A percentile compares a stretch with the other conserved stretches of the same genome.
These are phyloP conservation scores for Apiospora malaysiana DNA, from an alignment of 2,329 filamentous ascomycete species.

Conservation along the genomic window DNA sequence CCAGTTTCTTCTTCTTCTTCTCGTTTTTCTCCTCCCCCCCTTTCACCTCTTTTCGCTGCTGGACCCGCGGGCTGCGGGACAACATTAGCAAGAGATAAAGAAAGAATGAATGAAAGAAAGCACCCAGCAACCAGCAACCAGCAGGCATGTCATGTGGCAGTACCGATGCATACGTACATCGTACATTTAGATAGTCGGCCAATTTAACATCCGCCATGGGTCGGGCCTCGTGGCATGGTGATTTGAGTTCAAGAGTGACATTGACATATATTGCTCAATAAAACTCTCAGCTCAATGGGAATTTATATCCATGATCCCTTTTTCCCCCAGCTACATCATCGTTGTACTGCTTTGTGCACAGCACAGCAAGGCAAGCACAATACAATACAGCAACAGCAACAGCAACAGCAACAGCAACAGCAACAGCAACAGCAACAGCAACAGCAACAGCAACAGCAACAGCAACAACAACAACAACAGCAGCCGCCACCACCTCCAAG, in stretches of 20 bases:
- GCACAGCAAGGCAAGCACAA: background rate
- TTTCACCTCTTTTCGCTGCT: background rate
- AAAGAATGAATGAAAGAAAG: background rate
- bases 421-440: background rate
- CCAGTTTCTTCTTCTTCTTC: conserved; percentile 9
- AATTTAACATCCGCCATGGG: background rate
- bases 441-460: background rate
- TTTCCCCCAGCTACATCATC: background rate
- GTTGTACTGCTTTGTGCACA: background rate
- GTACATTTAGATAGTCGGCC: background rate
- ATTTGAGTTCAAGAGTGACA: background rate
- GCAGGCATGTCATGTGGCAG: background rate
- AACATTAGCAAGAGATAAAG: background rate
- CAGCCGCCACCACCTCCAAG: background rate
- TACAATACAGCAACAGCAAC: background rate
- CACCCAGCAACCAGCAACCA: too few species aligned
- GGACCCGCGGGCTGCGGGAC: background rate
- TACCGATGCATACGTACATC: background rate
- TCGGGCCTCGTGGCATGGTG: background rate
- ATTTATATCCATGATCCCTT: background rate
- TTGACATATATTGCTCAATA: background rate
- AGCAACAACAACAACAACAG: too few species aligned
- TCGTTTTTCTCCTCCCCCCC: background rate
- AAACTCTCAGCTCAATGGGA: background rate
- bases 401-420: background rate